Evolutionary conservation across 179 eudicot species (phyloP), one percentile per base, ranked within the genome.

Genomic region (Nepenthes alata): DNA sequence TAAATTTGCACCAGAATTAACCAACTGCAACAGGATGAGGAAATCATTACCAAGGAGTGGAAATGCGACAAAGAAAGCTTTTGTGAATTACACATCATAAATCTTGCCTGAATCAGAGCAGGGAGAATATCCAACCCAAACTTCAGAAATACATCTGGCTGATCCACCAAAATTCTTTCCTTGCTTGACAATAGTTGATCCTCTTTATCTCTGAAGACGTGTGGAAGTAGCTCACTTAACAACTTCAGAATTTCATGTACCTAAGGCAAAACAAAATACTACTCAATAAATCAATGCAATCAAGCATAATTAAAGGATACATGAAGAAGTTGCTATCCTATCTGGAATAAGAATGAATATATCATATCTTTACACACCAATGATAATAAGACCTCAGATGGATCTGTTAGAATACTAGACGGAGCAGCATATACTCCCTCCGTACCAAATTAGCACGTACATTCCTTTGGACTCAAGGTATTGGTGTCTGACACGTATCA

Each of bases 221-320:
- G 72, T 69, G 96, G 95, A 73, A 93, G 90, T 58, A 93, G 84
- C 73, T 76, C 84, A 79, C 83, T 81, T 54, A 93, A 76, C 75
- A 93, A 77, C 77, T 78, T 86, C 74, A 93, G 63, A 69, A 85
- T 79, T 77, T 83, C 95, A 64, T 78, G 78, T 63, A 81, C 85
- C 98, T 93, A 59, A 56, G 5, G 36, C 15, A 59, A 35, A 61
- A 11, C 10, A 41, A 35, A 3, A 47, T 6, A 11, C 2, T 1
- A 47, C 10, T 1, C 11, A 47, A 47, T 50, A 11, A 50, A 3
- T 50, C 53, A 50, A 50, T 13, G 12, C n/a, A 25, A 25, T 50
- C 53, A 11, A 13, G 4, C 15, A 11, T 3, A 11, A 2, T 4
- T 4, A 50, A 50, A 50, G 53, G 53, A 50, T 11, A 50, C 11